Evolutionary conservation across 2,329 filamentous ascomycete genomes (phyloP), one percentile per base, ranked within the genome.

Genomic region (Peltaster fructicola): DNA sequence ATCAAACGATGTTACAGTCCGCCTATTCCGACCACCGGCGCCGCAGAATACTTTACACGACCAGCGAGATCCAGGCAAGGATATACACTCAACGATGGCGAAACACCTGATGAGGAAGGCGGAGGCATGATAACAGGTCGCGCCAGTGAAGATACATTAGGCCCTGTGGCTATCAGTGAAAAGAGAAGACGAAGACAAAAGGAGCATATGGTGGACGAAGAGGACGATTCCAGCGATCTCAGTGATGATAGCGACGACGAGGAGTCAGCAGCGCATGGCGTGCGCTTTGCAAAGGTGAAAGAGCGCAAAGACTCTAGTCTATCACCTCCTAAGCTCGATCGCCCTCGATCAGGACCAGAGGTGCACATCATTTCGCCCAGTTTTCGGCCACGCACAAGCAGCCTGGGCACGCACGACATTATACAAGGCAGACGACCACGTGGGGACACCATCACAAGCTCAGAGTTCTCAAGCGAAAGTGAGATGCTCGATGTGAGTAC

Each of bases 201-300:
- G 32, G 75, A 84, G 49, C 73, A 79, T 48, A 67, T 80, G 56
- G n/a, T n/a, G n/a, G 76, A 82, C 37, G 77, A 84, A 42, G 79
- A 88, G 41, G 77, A 82, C 30, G 79, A 85, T 43, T 88, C 79
- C 50, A 82, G 73, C 45, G 79, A 88, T 40, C 77, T 85, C 38
- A 85, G 77, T 39, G 79, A 88, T 24, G 76, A 84, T 13, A 76
- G 82, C 25, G 61, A 66, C 2, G 74, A 80, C 13, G 41, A 32
- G 29, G 50, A 52, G 25, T 71, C 76, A 26, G 75, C 78, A 21
- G 75, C 76, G 3, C 80, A 90, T 46, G 80, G 90, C 48, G 92
- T 95, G 48, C 84, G 85, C 45, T 98, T 98, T 51, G 72, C 77
- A 23, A 95, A 95, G 53, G 85, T 93, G 20, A 69, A 84, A 15